A percentile compares a stretch with the other conserved stretches of the same genome.
phyloP scores from a whole-genome alignment of 345 rosid species.

The Bruguiera sexangula region DNA sequence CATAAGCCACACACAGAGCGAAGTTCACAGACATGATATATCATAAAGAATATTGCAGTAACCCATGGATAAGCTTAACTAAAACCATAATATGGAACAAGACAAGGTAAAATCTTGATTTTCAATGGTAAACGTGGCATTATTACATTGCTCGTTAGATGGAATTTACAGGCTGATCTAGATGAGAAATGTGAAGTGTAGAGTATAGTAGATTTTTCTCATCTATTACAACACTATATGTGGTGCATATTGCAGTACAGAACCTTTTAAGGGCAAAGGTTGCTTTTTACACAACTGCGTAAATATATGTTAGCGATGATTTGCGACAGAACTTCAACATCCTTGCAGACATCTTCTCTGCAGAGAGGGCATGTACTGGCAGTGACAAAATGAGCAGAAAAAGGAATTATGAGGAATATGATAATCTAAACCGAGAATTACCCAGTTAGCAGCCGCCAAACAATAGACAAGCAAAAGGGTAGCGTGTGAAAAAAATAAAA shows the following conservation, averaged over 20 bases:
- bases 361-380: constrained; percentile 28
- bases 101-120: background rate
- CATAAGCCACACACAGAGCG: background rate
- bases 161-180: background rate
- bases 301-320: background rate
- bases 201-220: background rate
- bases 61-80: background rate
- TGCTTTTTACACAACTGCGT: background rate
- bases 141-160: background rate
- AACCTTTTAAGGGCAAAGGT: constrained; percentile 2
- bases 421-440: background rate
- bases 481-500: background rate
- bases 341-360: constrained; percentile 28
- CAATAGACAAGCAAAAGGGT: background rate
- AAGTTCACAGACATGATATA: background rate
- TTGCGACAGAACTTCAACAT: constrained; percentile 8
- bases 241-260: background rate
- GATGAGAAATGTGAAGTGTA: background rate
- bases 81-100: background rate
- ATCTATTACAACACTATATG: background rate
- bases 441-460: background rate
- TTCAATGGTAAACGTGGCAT: background rate
- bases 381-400: background rate
- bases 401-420: background rate
- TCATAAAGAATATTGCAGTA: background rate